These are phyloP conservation scores for Tinospora cordifolia DNA, from an alignment of 164 flowering plant genomes.

Conservation along the genomic window DNA sequence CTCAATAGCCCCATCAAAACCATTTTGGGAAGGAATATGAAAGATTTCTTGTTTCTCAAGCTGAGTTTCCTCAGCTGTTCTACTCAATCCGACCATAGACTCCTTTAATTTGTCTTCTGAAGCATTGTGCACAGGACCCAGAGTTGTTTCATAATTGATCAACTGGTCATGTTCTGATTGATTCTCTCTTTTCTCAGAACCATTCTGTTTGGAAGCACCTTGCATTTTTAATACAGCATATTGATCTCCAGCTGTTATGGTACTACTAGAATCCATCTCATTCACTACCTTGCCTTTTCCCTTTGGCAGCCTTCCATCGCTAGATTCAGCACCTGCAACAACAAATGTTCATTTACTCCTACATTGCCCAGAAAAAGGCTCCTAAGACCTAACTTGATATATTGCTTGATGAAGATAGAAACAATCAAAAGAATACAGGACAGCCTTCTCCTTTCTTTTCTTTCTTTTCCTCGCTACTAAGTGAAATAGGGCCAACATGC, in stretches of 20 bases:
- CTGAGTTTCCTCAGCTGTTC: slow-evolving; percentile 11
- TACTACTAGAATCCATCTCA: slow-evolving; percentile 47
- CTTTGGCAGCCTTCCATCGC: slow-evolving; percentile 5
- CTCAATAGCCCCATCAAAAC: slow-evolving; percentile 9
- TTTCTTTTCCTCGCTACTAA: too few species aligned
- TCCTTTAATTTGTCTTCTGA: slow-evolving; percentile 17
- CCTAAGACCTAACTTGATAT: too few species aligned
- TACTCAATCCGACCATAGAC: slow-evolving; percentile 14
- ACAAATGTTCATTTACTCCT: too few species aligned
- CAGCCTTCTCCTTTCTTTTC: too few species aligned
- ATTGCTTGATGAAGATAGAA: too few species aligned
- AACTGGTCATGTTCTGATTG: slow-evolving; percentile 33
- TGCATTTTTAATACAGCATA: slow-evolving; percentile 32
- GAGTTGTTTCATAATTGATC: slow-evolving; percentile 28
- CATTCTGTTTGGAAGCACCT: slow-evolving; percentile 5
- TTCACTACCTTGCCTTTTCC: slow-evolving; percentile 17
- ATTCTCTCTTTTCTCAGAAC: slow-evolving; percentile 14
- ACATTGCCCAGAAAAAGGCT: too few species aligned
- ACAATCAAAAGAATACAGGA: too few species aligned
- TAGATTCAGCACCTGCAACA: slow-evolving; percentile 41
- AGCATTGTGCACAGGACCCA: slow-evolving; percentile 11
- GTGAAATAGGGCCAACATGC: too few species aligned
- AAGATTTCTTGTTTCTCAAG: slow-evolving; percentile 12
- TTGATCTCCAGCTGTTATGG: slow-evolving; percentile 45
- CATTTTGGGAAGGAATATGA: slow-evolving; percentile 18